Evolutionary conservation across 108 stramenopile species (phyloP).

Genomic region (Nitzschia palea): DNA sequence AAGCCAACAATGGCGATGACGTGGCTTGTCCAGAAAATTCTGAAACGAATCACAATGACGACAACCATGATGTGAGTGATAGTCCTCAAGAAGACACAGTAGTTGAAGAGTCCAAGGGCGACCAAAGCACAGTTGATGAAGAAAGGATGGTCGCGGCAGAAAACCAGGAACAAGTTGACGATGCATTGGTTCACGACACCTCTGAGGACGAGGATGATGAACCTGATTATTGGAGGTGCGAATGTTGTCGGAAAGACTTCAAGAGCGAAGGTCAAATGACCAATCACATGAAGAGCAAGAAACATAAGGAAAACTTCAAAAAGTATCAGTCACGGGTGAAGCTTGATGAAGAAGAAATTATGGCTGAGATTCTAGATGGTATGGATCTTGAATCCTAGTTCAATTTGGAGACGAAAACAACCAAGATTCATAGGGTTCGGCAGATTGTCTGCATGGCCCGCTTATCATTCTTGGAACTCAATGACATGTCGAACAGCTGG

Average conservation of each 20-base stretch:
- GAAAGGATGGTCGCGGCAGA: neutral
- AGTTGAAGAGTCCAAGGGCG: neutral
- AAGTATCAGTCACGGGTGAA: conserved; percentile 62
- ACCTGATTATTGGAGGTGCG: conserved; percentile 81
- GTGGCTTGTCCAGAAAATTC: conserved; percentile 14
- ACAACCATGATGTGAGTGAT: conserved; percentile 18
- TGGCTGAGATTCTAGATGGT: conserved; percentile 31
- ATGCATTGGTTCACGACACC: no score
- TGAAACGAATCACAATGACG: conserved; percentile 13
- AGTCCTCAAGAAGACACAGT: conserved; percentile 15
- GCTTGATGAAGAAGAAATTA: conserved; percentile 36
- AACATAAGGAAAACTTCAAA: conserved; percentile 80
- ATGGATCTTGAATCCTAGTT: conserved; percentile 12
- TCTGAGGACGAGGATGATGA: conserved; percentile 57
- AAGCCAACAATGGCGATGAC: conserved; percentile 1
- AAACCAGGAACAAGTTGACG: conserved; percentile 17
- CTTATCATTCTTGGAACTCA: no score
- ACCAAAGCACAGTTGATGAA: conserved; percentile 3
- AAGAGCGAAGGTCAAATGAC: conserved; percentile 84
- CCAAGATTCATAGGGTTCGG: no score
- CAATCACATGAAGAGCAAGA: conserved; percentile 87
- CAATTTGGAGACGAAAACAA: no score
- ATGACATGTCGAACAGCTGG: no score
- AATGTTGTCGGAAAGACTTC: conserved; percentile 82
- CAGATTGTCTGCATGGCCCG: no score